These are phyloP conservation scores for Prillingera fragicola DNA, from an alignment of 1,284 basidiomycete species.

Conservation along the genomic window DNA sequence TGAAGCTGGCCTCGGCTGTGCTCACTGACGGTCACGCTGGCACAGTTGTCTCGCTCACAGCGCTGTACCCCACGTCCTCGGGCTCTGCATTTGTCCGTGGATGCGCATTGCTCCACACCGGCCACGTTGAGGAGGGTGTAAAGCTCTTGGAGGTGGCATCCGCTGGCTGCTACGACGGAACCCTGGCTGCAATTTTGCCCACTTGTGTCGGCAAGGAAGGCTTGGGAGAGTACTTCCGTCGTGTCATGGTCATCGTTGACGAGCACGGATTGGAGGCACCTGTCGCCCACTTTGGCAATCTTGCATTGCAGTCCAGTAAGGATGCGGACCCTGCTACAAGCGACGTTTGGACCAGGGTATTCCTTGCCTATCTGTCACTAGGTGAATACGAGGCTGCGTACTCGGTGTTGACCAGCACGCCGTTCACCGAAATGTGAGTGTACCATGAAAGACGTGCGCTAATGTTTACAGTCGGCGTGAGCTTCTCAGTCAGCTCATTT, in stretches of 20 bases:
- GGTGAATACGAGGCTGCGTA: slow-evolving; percentile 80
- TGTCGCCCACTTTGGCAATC: slow-evolving; percentile 67
- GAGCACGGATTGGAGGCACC: slow-evolving; percentile 55
- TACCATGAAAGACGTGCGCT: not conserved
- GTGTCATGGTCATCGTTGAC: slow-evolving; percentile 68
- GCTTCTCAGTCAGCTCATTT: slow-evolving; percentile 70
- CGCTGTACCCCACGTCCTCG: slow-evolving; percentile 68
- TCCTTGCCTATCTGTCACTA: slow-evolving; percentile 66
- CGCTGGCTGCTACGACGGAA: slow-evolving; percentile 54
- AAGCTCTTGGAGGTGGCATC: slow-evolving; percentile 67
- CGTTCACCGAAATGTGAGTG: slow-evolving; percentile 69
- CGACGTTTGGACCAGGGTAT: slow-evolving; percentile 71
- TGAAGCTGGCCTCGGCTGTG: slow-evolving; percentile 64
- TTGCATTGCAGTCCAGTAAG: slow-evolving; percentile 57
- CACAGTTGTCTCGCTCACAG: slow-evolving; percentile 60
- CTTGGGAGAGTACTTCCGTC: slow-evolving; percentile 68
- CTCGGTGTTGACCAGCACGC: slow-evolving; percentile 63
- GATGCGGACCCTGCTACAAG: slow-evolving; percentile 53
- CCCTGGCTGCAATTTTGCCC: slow-evolving; percentile 59
- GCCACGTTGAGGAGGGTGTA: slow-evolving; percentile 67
- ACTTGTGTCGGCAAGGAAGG: slow-evolving; percentile 56
- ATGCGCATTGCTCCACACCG: slow-evolving; percentile 62
- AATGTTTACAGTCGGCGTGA: slow-evolving; percentile 62
- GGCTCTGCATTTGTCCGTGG: slow-evolving; percentile 69
- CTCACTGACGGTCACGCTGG: slow-evolving; percentile 61